These are phyloP conservation scores for Penicillium sp. DNA, from an alignment of 2,329 filamentous ascomycete species.

Conservation along the genomic window DNA sequence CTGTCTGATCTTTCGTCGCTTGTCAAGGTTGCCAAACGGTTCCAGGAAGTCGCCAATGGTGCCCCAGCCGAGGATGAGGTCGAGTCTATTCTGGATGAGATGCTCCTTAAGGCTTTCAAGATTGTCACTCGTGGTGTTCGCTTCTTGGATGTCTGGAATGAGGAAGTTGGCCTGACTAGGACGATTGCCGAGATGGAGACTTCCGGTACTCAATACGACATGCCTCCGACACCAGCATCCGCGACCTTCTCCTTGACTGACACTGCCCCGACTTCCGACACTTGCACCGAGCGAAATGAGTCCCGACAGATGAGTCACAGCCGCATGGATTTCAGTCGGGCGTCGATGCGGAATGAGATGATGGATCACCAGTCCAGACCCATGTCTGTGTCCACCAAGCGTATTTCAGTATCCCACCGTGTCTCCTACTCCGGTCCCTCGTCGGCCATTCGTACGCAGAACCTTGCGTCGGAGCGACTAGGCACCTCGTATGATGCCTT, in stretches of 20 bases:
- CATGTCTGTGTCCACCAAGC: conserved; percentile 51
- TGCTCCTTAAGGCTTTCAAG: conserved; percentile 91
- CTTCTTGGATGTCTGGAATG: conserved; percentile 85
- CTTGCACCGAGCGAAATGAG: conserved; percentile 39
- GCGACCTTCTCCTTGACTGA: conserved; percentile 44
- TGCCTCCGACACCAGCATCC: conserved; percentile 47
- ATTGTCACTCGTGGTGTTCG: conserved; percentile 89
- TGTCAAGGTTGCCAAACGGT: conserved; percentile 83
- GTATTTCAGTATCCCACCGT: conserved; percentile 69
- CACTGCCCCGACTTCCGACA: conserved; percentile 30
- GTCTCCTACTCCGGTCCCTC: conserved; percentile 76
- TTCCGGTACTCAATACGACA: conserved; percentile 35
- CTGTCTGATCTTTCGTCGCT: conserved; percentile 87
- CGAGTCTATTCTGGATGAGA: conserved; percentile 77
- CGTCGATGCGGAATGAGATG: conserved; percentile 31
- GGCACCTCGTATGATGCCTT: conserved; percentile 84
- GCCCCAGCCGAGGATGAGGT: conserved; percentile 47
- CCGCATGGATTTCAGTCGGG: conserved; percentile 33
- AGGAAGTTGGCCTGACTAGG: conserved; percentile 54
- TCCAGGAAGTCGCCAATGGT: conserved; percentile 74
- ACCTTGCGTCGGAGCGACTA: conserved; percentile 82
- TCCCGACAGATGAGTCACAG: conserved; percentile 43
- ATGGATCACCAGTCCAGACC: conserved; percentile 39
- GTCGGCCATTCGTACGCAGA: conserved; percentile 66
- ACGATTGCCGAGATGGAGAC: conserved; percentile 48